Percentiles rank a stretch among this genome's conserved stretches.
phyloP scores from a whole-genome alignment of 345 rosid species.

The Mallotus nudiflorus region DNA sequence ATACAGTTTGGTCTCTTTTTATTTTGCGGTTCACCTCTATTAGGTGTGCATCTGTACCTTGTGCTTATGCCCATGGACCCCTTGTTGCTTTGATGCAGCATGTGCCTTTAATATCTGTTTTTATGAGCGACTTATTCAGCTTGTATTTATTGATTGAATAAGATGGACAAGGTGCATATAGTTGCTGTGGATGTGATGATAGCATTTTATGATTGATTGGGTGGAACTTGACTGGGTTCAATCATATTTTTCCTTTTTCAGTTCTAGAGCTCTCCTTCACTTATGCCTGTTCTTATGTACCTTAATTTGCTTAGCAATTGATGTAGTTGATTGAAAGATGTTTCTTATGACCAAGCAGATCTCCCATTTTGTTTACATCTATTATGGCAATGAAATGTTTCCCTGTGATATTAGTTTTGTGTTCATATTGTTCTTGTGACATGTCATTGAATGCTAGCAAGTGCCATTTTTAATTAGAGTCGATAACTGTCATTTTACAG shows the following conservation, averaged over 20 bases:
- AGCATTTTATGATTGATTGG: not conserved
- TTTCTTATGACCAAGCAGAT: not conserved
- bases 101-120: too few relatives aligned
- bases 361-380: not conserved
- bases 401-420: not conserved
- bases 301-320: not conserved
- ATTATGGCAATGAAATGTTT: constrained; percentile 1
- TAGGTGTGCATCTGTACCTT: too few relatives aligned
- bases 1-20: too few relatives aligned
- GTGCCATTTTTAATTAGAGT: not conserved
- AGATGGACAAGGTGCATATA: not conserved
- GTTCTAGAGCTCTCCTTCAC: not conserved
- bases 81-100: too few relatives aligned
- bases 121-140: not conserved
- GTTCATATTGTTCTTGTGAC: not conserved
- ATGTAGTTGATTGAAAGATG: not conserved
- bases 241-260: not conserved
- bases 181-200: not conserved
- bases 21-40: too few relatives aligned
- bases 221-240: not conserved
- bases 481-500: not conserved
- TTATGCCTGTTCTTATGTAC: not conserved
- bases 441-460: not conserved
- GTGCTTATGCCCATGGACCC: too few relatives aligned
- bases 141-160: not conserved